Base-by-base conservation (phyloP, 1,284 basidiomycete genomes). In the Boletus holoroseus region DNA sequence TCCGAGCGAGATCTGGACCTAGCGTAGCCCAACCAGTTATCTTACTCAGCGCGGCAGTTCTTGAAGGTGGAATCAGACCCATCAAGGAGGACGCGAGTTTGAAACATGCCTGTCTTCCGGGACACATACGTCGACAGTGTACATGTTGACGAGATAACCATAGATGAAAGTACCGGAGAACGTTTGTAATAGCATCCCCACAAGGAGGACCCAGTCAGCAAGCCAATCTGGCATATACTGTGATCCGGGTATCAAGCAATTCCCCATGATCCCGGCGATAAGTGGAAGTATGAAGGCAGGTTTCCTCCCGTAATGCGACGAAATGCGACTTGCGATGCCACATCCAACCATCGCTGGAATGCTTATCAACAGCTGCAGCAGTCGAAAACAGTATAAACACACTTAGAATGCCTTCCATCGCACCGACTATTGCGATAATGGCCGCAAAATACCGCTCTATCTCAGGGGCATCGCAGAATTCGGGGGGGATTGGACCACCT, bases 291-390 rank as follows among this genome's bases (percentile, higher is more conserved):
- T 35, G 12, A 71, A 54, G 3, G 58, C 59, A 2, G 68, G 62
- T 52, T 66, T 71, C 13, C 68, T 62, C 32, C 62, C 70, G 3
- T 62, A 55, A 6, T 44, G 53, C 0, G 68, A 62, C 7, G 68
- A 62, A 43, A 70, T 39, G 27, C 55, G 57, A 24, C 58, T 63
- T 9, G 59, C 43, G 3, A 52, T 37, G n/a, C 63, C 58, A 44
- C 57, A 67, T 1, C 50, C 49, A 3, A 54, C 18, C n/a, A 61
- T 44, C 13, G 40, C 66, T 63, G 30, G 3, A 15, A 38, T 22
- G 15, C n/a, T 20, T 12, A 12, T 68, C 15, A 63, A 40, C 2
- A 16, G 37, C 13, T 2, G 3, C 1, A n/a, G 0, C 30, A 15
- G 11, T 35, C 7, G 7, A 35, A 36, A 31, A 15, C 7, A 18